Base-by-base conservation (phyloP, 345 rosid genomes). In the Pseudoturritis turrita region DNA sequence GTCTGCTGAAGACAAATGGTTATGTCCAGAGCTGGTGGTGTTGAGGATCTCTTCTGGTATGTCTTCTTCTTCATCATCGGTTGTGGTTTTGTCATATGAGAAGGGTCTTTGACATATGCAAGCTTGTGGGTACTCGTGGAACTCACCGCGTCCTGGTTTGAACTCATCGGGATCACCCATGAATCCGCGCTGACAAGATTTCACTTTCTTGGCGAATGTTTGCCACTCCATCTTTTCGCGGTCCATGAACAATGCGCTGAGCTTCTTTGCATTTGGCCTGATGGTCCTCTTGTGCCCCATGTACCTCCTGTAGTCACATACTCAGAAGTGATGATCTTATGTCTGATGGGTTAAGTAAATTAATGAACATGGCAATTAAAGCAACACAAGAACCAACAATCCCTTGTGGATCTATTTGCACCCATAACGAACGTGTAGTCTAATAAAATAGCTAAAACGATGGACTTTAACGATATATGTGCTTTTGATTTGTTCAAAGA, bases 81-180 rank as follows among this genome's bases (percentile, higher is more conserved):
- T 77, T 56, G 55, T 68, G 74, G 49, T 60, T 49, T 51, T 69
- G 36, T 65, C 73, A 21, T 80, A 79, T 3, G 68, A 46, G 43
- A 70, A 70, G 25, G 88, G 88, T 69, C 76, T 88, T 74, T 90
- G 81, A 43, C 99, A 96, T 21, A 96, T 78, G 64, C 99, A 96
- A 63, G 94, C 62, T 53, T 83, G 79, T 10, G 98, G 99, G 69
- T 77, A 88, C 82, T 96, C 99, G 13, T 87, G 91, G 76, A 91
- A 90, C 76, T 96, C 98, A 21, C 97, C 92, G 8, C 91, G 83
- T 60, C 98, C 97, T 31, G 86, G 89, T 81, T 81, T 88, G 81
- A 88, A 72, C 78, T 92, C 92, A 73, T 96, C 86, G 0, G 98
- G 99, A 79, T 96, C 98, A 33, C 99, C 99, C 95, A 92, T 87